Percentiles rank a stretch among this genome's conserved stretches.
These are phyloP conservation scores for Tarenaya hassleriana DNA, from an alignment of 345 rosid species.

Conservation along the genomic window DNA sequence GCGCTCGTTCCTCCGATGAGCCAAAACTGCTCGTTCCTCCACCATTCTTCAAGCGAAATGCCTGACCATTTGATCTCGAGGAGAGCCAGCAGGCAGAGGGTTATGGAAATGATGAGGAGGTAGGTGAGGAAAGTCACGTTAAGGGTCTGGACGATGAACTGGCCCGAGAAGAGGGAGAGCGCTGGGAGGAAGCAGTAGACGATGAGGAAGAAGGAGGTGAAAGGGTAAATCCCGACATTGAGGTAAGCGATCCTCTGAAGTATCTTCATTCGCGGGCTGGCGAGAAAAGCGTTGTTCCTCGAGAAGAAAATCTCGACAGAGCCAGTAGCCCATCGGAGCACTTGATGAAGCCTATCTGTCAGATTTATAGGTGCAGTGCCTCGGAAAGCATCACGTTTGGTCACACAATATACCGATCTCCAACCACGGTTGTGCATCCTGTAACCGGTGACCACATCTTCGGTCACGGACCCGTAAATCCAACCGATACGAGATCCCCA, in stretches of 20 bases:
- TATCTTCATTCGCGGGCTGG: constrained; percentile 76
- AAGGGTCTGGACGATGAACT: constrained; percentile 80
- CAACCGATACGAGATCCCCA: constrained; percentile 98
- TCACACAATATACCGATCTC: constrained; percentile 96
- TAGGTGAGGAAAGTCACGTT: constrained; percentile 81
- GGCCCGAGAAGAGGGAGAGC: constrained; percentile 90
- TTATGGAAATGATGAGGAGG: constrained; percentile 68
- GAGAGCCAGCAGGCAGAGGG: constrained; percentile 69
- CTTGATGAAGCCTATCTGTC: constrained; percentile 97
- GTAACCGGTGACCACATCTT: constrained; percentile 97
- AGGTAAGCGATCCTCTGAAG: constrained; percentile 92
- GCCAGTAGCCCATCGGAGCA: constrained; percentile 97
- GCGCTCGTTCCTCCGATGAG: constrained; percentile 96
- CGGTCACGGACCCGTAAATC: constrained; percentile 98
- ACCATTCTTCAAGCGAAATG: constrained; percentile 86
- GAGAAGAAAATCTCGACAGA: constrained; percentile 97
- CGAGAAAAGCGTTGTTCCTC: constrained; percentile 85
- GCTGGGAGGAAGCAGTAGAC: constrained; percentile 99
- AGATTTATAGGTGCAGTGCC: constrained; percentile 97
- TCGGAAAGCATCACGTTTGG: constrained; percentile 92
- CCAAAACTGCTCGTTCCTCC: constrained; percentile 99
- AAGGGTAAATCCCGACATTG: constrained; percentile 94
- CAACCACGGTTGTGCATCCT: constrained; percentile 98
- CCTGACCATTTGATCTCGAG: constrained; percentile 99
- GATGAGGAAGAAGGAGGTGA: constrained; percentile 86